phyloP scores from a whole-genome alignment of 129 eudicot species.

The Ambrosia trifida region DNA sequence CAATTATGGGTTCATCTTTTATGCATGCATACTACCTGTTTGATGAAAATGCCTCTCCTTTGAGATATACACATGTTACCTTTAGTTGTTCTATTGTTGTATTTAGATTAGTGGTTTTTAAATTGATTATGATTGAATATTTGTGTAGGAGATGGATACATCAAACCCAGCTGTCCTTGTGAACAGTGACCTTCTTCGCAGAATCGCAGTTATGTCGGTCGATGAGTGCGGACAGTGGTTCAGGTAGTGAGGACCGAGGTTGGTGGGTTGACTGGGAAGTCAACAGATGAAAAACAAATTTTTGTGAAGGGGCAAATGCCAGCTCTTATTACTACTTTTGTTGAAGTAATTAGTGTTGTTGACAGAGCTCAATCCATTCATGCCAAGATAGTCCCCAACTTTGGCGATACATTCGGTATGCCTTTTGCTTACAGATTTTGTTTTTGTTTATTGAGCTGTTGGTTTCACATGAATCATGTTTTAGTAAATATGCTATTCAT shows the following conservation, averaged over 20 bases:
- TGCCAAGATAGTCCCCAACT: conserved; percentile 76
- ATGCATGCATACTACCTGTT: too few relatives aligned
- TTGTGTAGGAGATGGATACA: conserved; percentile 65
- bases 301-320: conserved; percentile 54
- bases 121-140: background rate
- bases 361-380: conserved; percentile 56
- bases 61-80: too few relatives aligned
- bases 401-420: conserved; percentile 80
- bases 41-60: too few relatives aligned
- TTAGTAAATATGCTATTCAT: background rate
- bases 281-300: conserved; percentile 76
- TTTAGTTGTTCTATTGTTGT: background rate
- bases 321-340: conserved; percentile 55
- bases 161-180: conserved; percentile 87
- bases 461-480: background rate
- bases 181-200: conserved; percentile 71
- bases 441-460: background rate
- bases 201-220: conserved; percentile 56
- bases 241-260: conserved; percentile 72
- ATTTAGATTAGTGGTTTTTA: background rate
- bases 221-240: conserved; percentile 72
- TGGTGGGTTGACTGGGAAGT: conserved; percentile 53
- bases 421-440: background rate
- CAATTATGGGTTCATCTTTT: too few relatives aligned
- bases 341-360: conserved; percentile 89